Conservation (phyloP, 768 basidiomycete genomes). For the Tricholoma matsutake region DNA sequence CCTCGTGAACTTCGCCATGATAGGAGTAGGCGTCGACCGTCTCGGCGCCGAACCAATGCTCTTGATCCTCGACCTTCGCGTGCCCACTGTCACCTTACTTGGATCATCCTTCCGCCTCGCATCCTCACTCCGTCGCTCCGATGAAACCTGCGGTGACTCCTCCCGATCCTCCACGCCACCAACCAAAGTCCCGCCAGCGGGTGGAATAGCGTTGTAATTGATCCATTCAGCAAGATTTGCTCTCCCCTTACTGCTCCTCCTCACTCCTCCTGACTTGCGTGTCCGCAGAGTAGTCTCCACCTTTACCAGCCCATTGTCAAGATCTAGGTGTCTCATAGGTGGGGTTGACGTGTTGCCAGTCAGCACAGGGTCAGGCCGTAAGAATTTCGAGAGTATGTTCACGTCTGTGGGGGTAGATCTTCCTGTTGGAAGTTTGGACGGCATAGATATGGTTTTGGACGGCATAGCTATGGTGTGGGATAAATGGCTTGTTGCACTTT, state of each 20-base stretch:
- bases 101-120: conserved; percentile 14
- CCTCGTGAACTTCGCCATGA: conserved; percentile 19
- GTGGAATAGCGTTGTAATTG: conserved; percentile 12
- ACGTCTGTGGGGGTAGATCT: background rate
- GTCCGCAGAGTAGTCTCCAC: conserved; percentile 1
- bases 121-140: conserved; percentile 16
- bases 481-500: background rate
- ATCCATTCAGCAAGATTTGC: conserved; percentile 13
- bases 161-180: background rate
- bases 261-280: background rate
- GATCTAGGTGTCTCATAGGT: conserved; percentile 1
- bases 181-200: background rate
- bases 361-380: background rate
- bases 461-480: background rate
- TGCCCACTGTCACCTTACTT: conserved; percentile 5
- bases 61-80: conserved; percentile 31
- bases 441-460: background rate
- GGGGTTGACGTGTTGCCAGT: conserved; percentile 6
- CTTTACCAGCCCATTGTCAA: conserved; percentile 7
- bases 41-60: conserved; percentile 38
- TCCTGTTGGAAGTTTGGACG: background rate
- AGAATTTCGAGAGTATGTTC: background rate
- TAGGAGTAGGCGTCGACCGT: conserved; percentile 32
- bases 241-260: background rate
- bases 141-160: conserved; percentile 16